These are phyloP conservation scores for Jatropha multifida DNA, from an alignment of 441 rosid genomes.

Conservation along the genomic window DNA sequence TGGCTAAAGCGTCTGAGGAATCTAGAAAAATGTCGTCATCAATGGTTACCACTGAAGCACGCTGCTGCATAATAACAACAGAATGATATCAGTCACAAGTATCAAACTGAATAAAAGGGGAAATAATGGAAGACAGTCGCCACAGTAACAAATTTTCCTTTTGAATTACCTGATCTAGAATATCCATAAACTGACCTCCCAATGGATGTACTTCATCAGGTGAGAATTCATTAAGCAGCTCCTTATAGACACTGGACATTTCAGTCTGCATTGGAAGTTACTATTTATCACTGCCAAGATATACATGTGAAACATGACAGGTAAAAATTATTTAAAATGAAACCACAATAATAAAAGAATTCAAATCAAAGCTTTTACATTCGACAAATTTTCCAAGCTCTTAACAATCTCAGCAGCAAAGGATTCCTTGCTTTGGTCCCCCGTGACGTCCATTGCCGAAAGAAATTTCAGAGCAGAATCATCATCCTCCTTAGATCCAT, in stretches of 20 bases:
- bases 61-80: constrained; percentile 36
- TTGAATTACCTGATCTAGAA: constrained; percentile 43
- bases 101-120: constrained; percentile 5
- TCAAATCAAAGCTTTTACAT: constrained; percentile 45
- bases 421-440: constrained; percentile 59
- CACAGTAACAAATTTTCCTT: constrained; percentile 34
- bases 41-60: constrained; percentile 27
- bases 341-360: constrained; percentile 17
- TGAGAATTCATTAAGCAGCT: constrained; percentile 64
- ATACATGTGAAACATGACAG: not conserved
- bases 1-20: constrained; percentile 37
- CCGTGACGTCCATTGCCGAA: constrained; percentile 50
- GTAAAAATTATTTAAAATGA: constrained; percentile 1
- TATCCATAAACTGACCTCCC: constrained; percentile 59
- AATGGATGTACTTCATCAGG: constrained; percentile 86
- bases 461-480: constrained; percentile 58
- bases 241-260: constrained; percentile 46
- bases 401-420: constrained; percentile 69
- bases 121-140: constrained; percentile 24
- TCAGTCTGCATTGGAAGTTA: constrained; percentile 50
- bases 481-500: constrained; percentile 81
- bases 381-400: constrained; percentile 58
- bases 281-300: constrained; percentile 15
- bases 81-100: constrained; percentile 10
- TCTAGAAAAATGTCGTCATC: constrained; percentile 53